Base-by-base conservation (phyloP, 2,329 filamentous ascomycete species). In the Phialemoniopsis sp. region DNA sequence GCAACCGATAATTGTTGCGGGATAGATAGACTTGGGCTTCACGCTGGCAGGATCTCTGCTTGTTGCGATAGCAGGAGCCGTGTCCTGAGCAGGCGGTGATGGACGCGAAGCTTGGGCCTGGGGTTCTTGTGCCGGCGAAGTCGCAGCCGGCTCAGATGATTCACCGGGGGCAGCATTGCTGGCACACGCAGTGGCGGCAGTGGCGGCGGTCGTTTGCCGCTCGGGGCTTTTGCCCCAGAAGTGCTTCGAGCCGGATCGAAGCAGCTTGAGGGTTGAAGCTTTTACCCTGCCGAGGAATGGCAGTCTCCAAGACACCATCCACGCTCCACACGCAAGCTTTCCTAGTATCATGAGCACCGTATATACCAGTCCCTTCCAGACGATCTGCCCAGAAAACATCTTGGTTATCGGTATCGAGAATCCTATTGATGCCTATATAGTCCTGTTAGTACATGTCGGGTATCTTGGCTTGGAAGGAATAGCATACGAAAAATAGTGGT, bases 301-400 rank as follows among this genome's bases (percentile, higher is more conserved):
- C 10, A 26, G 21, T 10, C 21, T 26, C 21, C 21, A 26, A 6
- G 21, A 26, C 21, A 26, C 6, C 10, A 26, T 6, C 73, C 80
- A 85, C 1, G 74, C 8, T 0, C 82, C 78, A n/a, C 78, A 82
- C 2, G 70, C 40, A 2, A 82, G 44, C 51, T 87, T 87, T 4
- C 64, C 72, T 3, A 86, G 37, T 1, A 70, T 54, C 87, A 93
- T 93, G 4, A 93, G 61, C 0, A 82, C 46, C 0, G 82, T 70
- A 50, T 90, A 93, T 1, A 89, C 70, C 0, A 89, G 45, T 1
- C 87, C 87, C 10, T 79, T 76, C 87, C 85, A 93, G 2, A 89
- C 60, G 0, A 86, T 69, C 0, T 62, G 52, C 0, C 76, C 76
- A 0, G 57, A 56, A 49, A 89, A 91, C 69, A 93, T 80, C 6